Evolutionary conservation across 257 asterid species (phyloP).

Genomic region (Gynochthodes officinalis): DNA sequence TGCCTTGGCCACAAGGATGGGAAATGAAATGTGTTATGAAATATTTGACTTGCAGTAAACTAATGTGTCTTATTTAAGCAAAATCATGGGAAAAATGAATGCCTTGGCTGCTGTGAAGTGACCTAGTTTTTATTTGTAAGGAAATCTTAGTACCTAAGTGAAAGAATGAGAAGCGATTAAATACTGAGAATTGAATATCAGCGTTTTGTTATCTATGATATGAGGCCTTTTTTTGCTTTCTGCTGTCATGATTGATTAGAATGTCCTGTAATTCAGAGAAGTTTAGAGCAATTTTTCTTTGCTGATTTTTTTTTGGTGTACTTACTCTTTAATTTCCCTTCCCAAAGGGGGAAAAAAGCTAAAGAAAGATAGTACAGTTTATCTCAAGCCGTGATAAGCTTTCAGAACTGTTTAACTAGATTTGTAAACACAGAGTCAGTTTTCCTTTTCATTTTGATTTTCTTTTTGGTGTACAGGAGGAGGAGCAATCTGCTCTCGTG

Average conservation of each 20-base stretch:
- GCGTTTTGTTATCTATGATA: not conserved
- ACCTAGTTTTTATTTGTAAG: not conserved
- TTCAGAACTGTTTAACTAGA: not conserved
- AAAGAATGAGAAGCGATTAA: not conserved
- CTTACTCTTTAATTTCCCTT: not conserved
- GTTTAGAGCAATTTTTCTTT: not conserved
- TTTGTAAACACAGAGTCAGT: not conserved
- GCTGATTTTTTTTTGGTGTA: not conserved
- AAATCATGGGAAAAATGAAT: not conserved
- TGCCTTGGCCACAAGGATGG: not conserved
- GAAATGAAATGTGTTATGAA: not conserved
- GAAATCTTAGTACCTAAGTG: not conserved
- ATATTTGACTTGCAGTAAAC: not conserved
- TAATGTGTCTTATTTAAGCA: not conserved
- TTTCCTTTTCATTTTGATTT: slow-evolving; percentile 11
- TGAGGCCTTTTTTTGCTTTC: not conserved
- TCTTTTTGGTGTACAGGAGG: slow-evolving; percentile 47
- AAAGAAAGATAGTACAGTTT: not conserved
- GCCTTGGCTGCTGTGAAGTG: not conserved
- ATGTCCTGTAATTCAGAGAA: not conserved
- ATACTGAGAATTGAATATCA: not conserved
- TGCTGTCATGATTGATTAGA: not conserved
- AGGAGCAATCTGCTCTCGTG: slow-evolving; percentile 74
- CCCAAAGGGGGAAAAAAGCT: not conserved
- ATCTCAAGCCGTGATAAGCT: not conserved